phyloP scores from a whole-genome alignment of 2,329 filamentous ascomycete genomes.

The Tolypocladium guangdongense region DNA sequence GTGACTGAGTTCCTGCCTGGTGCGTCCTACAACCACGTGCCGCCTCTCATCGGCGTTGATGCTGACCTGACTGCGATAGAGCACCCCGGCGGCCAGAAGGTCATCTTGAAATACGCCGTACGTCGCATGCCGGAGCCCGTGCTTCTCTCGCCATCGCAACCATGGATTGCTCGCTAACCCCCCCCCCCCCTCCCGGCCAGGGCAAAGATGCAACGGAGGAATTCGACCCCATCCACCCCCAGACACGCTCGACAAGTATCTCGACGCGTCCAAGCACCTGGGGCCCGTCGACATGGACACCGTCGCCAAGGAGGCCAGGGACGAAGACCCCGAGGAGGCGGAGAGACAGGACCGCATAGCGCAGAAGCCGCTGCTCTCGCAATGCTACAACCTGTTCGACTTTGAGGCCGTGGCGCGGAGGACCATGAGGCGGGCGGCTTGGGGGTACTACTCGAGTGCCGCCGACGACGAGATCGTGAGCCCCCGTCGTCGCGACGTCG shows the following conservation, averaged over 20 bases:
- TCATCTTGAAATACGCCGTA: conserved; percentile 89
- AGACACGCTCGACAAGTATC: conserved; percentile 77
- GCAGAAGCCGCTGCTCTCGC: conserved; percentile 67
- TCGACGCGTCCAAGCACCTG: conserved; percentile 75
- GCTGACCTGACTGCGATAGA: conserved; percentile 33
- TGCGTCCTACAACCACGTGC: conserved; percentile 17
- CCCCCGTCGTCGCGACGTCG: background rate
- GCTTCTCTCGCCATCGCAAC: too few relatives aligned
- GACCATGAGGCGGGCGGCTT: conserved; percentile 92
- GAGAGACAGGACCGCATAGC: conserved; percentile 64
- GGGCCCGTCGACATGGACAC: conserved; percentile 84
- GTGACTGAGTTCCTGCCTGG: conserved; percentile 80
- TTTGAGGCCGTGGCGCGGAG: conserved; percentile 86
- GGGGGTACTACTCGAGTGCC: conserved; percentile 95
- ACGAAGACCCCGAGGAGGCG: conserved; percentile 47
- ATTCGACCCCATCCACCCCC: conserved; percentile 84
- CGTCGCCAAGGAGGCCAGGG: conserved; percentile 59
- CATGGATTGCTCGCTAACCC: background rate
- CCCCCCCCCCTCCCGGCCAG: conserved; percentile 15
- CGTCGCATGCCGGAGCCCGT: conserved; percentile 9
- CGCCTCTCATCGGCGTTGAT: background rate
- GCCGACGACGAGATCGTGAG: conserved; percentile 42
- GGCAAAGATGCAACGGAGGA: conserved; percentile 90
- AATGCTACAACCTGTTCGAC: conserved; percentile 90
- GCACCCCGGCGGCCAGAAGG: conserved; percentile 80